Conservation (phyloP, 2,329 filamentous ascomycete genomes). For the Daldinia eschscholtzii region DNA sequence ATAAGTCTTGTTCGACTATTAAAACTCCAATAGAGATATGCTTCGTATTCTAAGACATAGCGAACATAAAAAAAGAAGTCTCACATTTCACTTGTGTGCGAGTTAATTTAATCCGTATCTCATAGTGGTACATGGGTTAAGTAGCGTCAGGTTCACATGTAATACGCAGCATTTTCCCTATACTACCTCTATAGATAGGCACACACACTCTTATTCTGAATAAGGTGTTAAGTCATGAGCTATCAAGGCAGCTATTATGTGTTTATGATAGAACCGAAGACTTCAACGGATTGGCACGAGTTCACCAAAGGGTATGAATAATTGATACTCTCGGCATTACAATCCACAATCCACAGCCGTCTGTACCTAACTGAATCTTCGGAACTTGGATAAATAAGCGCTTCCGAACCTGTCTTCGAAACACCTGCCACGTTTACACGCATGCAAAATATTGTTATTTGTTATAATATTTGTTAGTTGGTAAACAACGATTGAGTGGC, state of each 20-base stretch:
- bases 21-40: neutral
- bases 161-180: neutral
- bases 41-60: neutral
- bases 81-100: neutral
- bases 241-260: neutral
- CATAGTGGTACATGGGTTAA: neutral
- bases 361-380: neutral
- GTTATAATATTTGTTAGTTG: neutral
- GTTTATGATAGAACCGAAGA: neutral
- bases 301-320: neutral
- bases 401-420: no score
- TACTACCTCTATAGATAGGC: neutral
- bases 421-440: no score
- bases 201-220: neutral
- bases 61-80: neutral
- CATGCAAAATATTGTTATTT: neutral
- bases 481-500: constrained; percentile 1
- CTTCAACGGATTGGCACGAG: neutral
- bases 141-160: neutral
- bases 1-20: neutral
- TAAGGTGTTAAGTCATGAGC: neutral
- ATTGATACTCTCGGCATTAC: neutral
- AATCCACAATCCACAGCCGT: neutral
- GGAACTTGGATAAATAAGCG: neutral
- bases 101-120: neutral